Base-by-base conservation (phyloP, 2,329 filamentous ascomycete species). In the Taxawa tesnikishii region DNA sequence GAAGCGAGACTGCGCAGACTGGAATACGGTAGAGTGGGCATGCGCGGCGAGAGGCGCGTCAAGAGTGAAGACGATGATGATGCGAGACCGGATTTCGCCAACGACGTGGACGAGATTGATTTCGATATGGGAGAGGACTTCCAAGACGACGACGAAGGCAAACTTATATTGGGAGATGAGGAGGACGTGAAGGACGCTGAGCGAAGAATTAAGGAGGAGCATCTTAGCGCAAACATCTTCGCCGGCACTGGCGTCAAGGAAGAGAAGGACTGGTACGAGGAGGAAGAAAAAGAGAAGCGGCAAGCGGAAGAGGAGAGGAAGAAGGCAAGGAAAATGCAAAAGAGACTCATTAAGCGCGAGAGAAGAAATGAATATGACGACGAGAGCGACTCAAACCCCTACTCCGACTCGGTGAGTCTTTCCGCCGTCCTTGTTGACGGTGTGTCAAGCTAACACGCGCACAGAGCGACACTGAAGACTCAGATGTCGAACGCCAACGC, bases 211-310 rank as follows among this genome's bases (percentile, higher is more conserved):
- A 83, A 81, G 55, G 70, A 72, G 15, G 81, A 87, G 54, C 85
- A 92, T 54, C 66, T 92, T n/a, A 75, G 76, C 32, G 88, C 88
- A 6, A 93, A 93, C 47, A 63, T 90, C 2, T 94, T 93, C 44
- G 80, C 34, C 19, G 50, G 47, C 15, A 50, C 49, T 5, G 51
- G 92, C 47, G 62, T 63, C 9, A 62, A 61, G 28, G 54, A 65
- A 26, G 61, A 65, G 34, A 47, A 55, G 28, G 56, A 63, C 31
- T 52, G 60, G 15, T 77, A 90, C 40, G 68, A 83, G 40, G 71
- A 81, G 40, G 75, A 83, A 46, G 59, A 78, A 44, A 61, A 72
- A 44, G 72, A 75, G 48, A 65, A 79, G 51, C 72, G 73, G 13
- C 79, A 82, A 43, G 77, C 79, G 42, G 69, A 82, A 36, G 67